Evolutionary conservation across 768 basidiomycete genomes (phyloP).

Genomic region (Xerocomus brunneocitrinus): DNA sequence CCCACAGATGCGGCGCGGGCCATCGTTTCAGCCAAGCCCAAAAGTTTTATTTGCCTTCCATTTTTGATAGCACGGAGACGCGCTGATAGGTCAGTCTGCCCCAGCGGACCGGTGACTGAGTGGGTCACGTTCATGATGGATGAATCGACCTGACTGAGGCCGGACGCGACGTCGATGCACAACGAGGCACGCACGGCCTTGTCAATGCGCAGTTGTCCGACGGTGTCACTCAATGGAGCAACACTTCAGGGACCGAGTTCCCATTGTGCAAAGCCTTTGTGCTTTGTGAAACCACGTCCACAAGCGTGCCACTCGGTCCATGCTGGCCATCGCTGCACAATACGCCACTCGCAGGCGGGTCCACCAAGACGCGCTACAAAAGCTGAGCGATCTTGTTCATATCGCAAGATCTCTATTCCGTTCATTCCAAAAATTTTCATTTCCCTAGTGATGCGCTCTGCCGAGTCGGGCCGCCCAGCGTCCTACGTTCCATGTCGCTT

Average conservation of each 20-base stretch:
- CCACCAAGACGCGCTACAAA: slow-evolving; percentile 17
- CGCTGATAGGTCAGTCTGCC: background rate
- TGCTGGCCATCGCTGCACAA: background rate
- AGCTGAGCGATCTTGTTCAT: background rate
- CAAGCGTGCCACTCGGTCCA: background rate
- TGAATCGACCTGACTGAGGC: background rate
- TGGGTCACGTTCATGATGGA: background rate
- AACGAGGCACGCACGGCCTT: slow-evolving; percentile 10
- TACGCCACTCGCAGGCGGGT: background rate
- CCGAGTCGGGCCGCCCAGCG: slow-evolving; percentile 1
- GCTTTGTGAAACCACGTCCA: background rate
- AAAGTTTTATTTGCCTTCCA: background rate
- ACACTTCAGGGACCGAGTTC: slow-evolving; percentile 1
- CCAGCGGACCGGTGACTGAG: slow-evolving; percentile 5
- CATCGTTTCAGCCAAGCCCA: slow-evolving; percentile 5
- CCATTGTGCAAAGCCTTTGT: background rate
- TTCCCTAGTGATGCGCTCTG: slow-evolving; percentile 5
- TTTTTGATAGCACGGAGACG: background rate
- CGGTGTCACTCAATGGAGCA: background rate
- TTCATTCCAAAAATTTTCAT: background rate
- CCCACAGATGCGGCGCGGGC: too few relatives aligned
- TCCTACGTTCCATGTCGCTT: slow-evolving; percentile 18
- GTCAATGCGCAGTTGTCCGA: slow-evolving; percentile 1
- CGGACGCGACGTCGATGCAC: background rate
- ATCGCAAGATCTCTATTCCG: background rate